These are phyloP conservation scores for Magnolia sinica DNA, from an alignment of 164 flowering plant species.

Conservation along the genomic window DNA sequence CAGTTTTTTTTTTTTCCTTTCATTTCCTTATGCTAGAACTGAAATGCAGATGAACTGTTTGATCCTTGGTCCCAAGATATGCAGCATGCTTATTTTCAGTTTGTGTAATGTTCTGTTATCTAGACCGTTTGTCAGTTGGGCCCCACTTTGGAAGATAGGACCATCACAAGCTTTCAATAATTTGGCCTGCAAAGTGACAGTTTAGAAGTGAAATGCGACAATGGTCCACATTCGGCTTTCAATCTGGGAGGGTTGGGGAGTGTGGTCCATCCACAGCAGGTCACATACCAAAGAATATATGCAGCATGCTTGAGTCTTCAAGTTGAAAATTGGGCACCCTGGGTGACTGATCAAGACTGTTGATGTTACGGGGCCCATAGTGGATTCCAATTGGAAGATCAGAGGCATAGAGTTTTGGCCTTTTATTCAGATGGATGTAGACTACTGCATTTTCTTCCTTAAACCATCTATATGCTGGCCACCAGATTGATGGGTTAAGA, in stretches of 20 bases:
- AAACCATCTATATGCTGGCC: no score
- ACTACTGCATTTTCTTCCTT: no score
- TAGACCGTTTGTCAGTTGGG: not conserved
- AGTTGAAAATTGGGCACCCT: no score
- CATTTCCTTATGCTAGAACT: not conserved
- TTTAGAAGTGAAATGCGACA: not conserved
- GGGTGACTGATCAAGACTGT: no score
- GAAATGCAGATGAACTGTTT: not conserved
- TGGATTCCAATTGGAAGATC: no score
- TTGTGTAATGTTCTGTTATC: not conserved
- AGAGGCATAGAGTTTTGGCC: no score
- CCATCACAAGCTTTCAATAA: no score
- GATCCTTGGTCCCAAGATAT: not conserved
- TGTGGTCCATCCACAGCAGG: not conserved
- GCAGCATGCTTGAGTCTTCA: no score
- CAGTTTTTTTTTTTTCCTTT: not conserved
- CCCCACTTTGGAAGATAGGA: not conserved
- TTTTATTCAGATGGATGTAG: no score
- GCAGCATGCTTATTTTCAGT: not conserved
- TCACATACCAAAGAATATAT: not conserved
- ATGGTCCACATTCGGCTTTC: not conserved
- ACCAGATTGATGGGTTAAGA: no score
- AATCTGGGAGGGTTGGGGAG: not conserved
- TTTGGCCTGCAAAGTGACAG: no score
- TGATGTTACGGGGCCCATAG: no score